Conservation (phyloP, 176 grass and related monocot species). For the Cymbopogon citratus region DNA sequence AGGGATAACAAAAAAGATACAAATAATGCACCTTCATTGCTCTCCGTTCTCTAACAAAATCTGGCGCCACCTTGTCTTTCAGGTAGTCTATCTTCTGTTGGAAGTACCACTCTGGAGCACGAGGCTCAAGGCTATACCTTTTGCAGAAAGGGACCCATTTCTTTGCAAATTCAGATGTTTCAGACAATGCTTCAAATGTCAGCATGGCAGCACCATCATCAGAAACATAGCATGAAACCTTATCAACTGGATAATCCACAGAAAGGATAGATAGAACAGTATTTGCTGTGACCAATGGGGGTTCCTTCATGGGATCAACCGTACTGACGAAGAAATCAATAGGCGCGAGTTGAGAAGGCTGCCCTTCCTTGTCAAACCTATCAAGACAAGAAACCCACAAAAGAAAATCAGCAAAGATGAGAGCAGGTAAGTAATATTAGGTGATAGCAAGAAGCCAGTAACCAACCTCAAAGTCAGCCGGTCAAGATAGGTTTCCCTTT, state of each 20-base stretch:
- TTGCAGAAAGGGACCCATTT: conserved; percentile 95
- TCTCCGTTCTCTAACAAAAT: conserved; percentile 72
- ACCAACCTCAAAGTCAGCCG: conserved; percentile 74
- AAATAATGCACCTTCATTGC: conserved; percentile 73
- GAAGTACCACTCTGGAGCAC: conserved; percentile 86
- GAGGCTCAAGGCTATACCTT: conserved; percentile 68
- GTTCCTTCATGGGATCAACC: conserved; percentile 86
- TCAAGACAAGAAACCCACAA: conserved; percentile 19
- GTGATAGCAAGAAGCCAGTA: background rate
- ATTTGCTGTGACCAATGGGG: conserved; percentile 89
- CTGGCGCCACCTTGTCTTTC: conserved; percentile 63
- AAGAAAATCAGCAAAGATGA: background rate
- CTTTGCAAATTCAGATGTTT: conserved; percentile 97
- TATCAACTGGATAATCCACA: conserved; percentile 86
- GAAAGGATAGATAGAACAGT: conserved; percentile 88
- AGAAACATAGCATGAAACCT: conserved; percentile 94
- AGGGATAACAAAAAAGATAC: background rate
- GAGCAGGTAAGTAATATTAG: background rate
- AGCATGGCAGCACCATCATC: conserved; percentile 97
- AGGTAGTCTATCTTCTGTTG: conserved; percentile 94
- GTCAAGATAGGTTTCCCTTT: conserved; percentile 92
- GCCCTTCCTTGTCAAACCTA: conserved; percentile 94
- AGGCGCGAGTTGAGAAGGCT: conserved; percentile 59
- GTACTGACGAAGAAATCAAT: conserved; percentile 92
- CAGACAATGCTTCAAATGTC: conserved; percentile 85